Evolutionary conservation across 768 basidiomycete genomes (phyloP).

Genomic region (Tylopilus vinaceipallidus): DNA sequence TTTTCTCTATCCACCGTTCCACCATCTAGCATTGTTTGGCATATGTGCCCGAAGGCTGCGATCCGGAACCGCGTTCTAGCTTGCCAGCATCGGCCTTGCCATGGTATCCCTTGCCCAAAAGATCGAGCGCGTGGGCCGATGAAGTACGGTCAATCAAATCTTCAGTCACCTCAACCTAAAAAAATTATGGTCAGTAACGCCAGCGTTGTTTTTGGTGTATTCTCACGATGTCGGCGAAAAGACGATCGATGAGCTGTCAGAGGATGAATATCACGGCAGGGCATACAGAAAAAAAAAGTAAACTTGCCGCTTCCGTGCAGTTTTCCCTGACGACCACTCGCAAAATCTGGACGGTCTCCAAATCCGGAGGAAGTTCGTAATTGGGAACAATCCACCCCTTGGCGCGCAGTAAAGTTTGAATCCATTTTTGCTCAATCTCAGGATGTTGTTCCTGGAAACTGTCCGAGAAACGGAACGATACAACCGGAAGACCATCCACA

Average conservation of each 20-base stretch:
- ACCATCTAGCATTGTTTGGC: constrained; percentile 57
- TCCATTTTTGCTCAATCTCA: constrained; percentile 55
- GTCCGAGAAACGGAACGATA: constrained; percentile 56
- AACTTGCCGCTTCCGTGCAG: constrained; percentile 46
- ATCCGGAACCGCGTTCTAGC: constrained; percentile 49
- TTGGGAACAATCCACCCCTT: constrained; percentile 62
- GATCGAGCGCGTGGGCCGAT: constrained; percentile 50
- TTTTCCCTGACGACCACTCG: constrained; percentile 62
- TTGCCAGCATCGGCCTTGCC: constrained; percentile 37
- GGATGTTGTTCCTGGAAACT: constrained; percentile 51
- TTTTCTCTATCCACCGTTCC: not conserved
- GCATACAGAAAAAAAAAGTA: constrained; percentile 23
- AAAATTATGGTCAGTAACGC: not conserved
- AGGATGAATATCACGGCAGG: constrained; percentile 28
- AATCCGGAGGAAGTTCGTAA: constrained; percentile 54
- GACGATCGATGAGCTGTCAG: constrained; percentile 55
- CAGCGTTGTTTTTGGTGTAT: not conserved
- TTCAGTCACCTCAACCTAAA: constrained; percentile 64
- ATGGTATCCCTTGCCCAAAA: constrained; percentile 34
- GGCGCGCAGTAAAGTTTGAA: constrained; percentile 47
- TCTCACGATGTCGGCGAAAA: constrained; percentile 68
- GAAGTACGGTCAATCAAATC: constrained; percentile 47
- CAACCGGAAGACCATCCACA: constrained; percentile 49
- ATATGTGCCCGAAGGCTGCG: constrained; percentile 57
- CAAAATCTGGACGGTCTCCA: constrained; percentile 53